Base-by-base conservation (phyloP, 2,329 filamentous ascomycete genomes). In the Xylaria sp. region DNA sequence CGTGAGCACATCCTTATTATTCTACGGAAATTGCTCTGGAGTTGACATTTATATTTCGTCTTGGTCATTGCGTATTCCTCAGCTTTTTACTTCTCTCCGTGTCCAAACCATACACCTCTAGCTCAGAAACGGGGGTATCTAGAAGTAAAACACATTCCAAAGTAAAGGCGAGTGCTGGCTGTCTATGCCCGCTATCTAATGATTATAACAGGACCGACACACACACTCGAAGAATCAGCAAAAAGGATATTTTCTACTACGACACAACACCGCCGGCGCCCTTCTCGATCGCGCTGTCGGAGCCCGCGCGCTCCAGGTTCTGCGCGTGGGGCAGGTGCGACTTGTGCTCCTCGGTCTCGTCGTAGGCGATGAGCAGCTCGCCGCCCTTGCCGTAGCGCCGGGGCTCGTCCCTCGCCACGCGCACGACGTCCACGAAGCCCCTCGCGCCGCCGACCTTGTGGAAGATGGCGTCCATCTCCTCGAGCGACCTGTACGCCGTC, bases 381-480 rank as follows among this genome's bases (percentile, higher is more conserved):
- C 88, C 88, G 65, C 89, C 82, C 81, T 86, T 87, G 68, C 86
- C 87, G 72, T 89, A 89, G 45, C 85, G 82, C 4, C 80, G 81
- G 0, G 88, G 87, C 77, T 88, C 86, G 6, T 84, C 75, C 39
- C 74, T 74, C 1, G 83, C 83, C 17, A 80, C 75, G 27, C 74
- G 67, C 12, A 85, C 83, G 12, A 85, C 81, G 17, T 78, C 75
- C 60, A 85, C 79, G 69, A 79, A 80, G 34, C 79, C 81, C 65
- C 69, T 72, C 70, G 70, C 69, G 2, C 86, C 85, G 24, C 80
- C 79, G 0, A 85, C 85, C 74, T 88, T 87, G 71, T 85, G 83
- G 79, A 90, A 90, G 74, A 90, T 89, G 72, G 79, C 80, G 73
- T 91, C 89, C 85, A 91, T 90, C 75, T 91, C 89, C 77, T 91